Base-by-base conservation (phyloP, 176 grass and related monocot genomes). In the Oryza rufipogon region DNA sequence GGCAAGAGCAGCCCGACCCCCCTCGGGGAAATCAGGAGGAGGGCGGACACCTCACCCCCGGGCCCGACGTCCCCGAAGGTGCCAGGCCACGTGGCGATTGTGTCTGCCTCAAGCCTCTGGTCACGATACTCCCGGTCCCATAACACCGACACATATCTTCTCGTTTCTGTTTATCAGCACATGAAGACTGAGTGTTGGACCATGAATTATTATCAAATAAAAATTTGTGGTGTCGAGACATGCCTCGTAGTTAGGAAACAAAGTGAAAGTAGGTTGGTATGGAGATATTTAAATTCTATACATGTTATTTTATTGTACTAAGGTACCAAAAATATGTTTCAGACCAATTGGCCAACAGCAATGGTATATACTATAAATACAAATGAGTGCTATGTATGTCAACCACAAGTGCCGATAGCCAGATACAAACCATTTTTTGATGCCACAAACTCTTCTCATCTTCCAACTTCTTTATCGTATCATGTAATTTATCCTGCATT, bases 371-470 rank as follows among this genome's bases (percentile, higher is more conserved):
- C 20, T 61, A 61, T 5, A 64, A 16, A 74, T 25, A 75, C 42
- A 83, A 11, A 22, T 19, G 44, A n/a, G 16, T n/a, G 47, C 10
- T 11, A 45, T 52, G 42, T 73, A 58, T 58, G 46, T 56, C 54
- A 71, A 14, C 56, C 80, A 68, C 60, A 90, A 19, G 51, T 2
- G 2, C 33, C 22, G 22, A 11, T 76, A 52, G 15, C 11, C 25
- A 34, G 19, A 74, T 83, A 66, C 85, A 25, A 71, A 91, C 94
- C 86, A 79, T 46, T 81, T 91, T 92, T 79, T 89, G 71, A 66
- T 92, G 86, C 81, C 88, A 91, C 64, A 42, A 91, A 71, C 76
- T 83, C 33, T 83, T 94, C 79, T 94, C 90, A 77, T 94, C 81
- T 89, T 92, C 88, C 75, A 92, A 80, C 66, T 86, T 70, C 68